Evolutionary conservation across 257 asterid species (phyloP), one percentile per base, ranked within the genome.

Genomic region (Plantago elongata): DNA sequence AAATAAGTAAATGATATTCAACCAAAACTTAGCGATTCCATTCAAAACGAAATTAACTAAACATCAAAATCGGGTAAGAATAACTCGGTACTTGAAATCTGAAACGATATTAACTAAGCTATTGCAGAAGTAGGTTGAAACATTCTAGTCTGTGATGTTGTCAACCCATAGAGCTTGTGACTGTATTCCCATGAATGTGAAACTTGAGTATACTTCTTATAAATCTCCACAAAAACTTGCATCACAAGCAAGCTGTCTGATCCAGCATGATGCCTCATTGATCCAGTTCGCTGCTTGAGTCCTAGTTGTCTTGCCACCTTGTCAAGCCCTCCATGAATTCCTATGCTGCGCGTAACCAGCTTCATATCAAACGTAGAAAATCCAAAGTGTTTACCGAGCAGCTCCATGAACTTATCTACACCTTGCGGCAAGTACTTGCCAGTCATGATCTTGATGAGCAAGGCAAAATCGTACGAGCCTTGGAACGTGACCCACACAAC

Each of bases 401-500:
- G 8, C 13, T 0, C 0, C 45, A 59, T 12, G 7, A 68, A 81
- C 0, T 16, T 51, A 0, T 7, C 9, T 2, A 55, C 45, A 0
- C 13, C 3, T 0, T 54, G 42, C 0, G 87, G 84, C 52, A 81
- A 44, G 0, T 43, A 10, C 2, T 17, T 3, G 0, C 27, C 64
- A 15, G 73, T 13, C 11, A 66, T n/a, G 3, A 4, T 34, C 50
- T 66, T 73, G 0, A 69, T 13, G 16, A 73, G 7, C 49, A 45
- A 66, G 1, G 70, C 77, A 0, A 66, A 46, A 52, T 83, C 86
- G 8, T 73, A 67, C 12, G 52, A 6, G 3, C 65, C 71, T 9
- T 71, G 81, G 49, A 77, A 80, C 0, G 85, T 62, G 0, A 83
- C 18, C 84, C 83, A 83, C 13, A 47, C 52, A 11, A 47, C 40